Evolutionary conservation across 176 grass and related monocot species (phyloP).

Genomic region (Luzula sylvatica): DNA sequence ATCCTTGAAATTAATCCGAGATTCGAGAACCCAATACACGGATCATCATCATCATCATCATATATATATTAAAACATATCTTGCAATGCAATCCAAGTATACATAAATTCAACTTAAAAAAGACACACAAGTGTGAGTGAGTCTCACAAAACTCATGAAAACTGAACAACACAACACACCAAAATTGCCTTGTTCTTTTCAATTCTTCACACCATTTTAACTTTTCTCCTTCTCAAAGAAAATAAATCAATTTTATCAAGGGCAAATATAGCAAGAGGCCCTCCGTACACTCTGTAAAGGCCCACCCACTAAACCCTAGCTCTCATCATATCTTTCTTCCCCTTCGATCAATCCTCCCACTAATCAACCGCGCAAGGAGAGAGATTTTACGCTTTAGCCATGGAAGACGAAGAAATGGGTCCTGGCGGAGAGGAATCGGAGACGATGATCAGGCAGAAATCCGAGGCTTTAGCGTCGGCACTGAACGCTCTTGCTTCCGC

Average conservation of each 20-base stretch:
- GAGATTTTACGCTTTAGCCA: constrained; percentile 5
- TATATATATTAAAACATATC: too few species aligned
- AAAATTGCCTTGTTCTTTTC: not conserved
- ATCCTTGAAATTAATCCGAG: too few species aligned
- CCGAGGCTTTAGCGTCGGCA: constrained; percentile 20
- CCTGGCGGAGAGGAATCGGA: constrained; percentile 16
- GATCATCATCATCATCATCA: too few species aligned
- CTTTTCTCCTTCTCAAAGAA: not conserved
- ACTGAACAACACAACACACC: not conserved
- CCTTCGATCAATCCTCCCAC: too few species aligned
- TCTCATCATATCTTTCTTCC: not conserved
- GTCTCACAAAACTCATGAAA: constrained; percentile 2
- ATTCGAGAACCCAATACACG: too few species aligned
- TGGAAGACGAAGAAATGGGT: constrained; percentile 31
- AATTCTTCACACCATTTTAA: not conserved
- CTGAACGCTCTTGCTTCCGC: constrained; percentile 34
- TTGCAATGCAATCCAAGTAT: too few species aligned
- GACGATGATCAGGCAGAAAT: constrained; percentile 13
- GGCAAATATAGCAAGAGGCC: not conserved
- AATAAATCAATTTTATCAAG: not conserved
- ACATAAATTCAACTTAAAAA: too few species aligned
- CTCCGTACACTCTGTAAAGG: not conserved
- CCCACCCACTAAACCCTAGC: constrained; percentile 4
- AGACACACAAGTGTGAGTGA: not conserved
- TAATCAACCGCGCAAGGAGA: not conserved